Percentiles rank a stretch among this genome's conserved stretches.
These are phyloP conservation scores for Lachnellula suecica DNA, from an alignment of 2,329 filamentous ascomycete genomes.

Conservation along the genomic window DNA sequence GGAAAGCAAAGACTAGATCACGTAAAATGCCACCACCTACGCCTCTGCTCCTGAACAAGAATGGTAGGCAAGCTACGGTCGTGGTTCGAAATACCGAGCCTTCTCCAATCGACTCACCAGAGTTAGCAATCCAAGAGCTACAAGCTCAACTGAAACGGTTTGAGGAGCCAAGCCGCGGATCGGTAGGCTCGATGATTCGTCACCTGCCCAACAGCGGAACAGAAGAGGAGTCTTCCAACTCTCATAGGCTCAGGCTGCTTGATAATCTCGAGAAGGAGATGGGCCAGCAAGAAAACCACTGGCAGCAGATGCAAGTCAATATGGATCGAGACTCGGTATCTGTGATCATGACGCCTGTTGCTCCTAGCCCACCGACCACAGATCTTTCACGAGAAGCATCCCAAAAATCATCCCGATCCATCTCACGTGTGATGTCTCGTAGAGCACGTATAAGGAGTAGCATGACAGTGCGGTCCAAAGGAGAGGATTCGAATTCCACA, in stretches of 20 bases:
- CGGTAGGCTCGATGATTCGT: constrained; percentile 27
- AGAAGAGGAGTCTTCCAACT: constrained; percentile 1
- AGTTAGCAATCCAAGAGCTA: constrained; percentile 29
- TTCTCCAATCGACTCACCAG: constrained; percentile 28
- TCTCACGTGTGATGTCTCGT: constrained; percentile 40
- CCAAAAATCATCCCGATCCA: constrained; percentile 34
- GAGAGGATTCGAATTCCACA: constrained; percentile 26
- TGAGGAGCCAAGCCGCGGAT: constrained; percentile 28
- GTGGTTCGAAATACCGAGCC: constrained; percentile 38
- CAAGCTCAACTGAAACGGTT: constrained; percentile 32
- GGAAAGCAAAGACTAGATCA: constrained; percentile 43
- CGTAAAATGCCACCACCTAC: constrained; percentile 57
- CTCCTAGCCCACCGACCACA: constrained; percentile 12
- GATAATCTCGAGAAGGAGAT: constrained; percentile 62
- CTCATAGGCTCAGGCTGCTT: constrained; percentile 40
- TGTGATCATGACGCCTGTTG: constrained; percentile 20
- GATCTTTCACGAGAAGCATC: constrained; percentile 22
- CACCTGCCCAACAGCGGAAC: constrained; percentile 18
- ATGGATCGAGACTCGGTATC: constrained; percentile 38
- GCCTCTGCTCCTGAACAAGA: constrained; percentile 50
- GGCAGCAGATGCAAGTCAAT: constrained; percentile 56
- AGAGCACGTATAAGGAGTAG: constrained; percentile 38
- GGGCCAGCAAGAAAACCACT: constrained; percentile 57
- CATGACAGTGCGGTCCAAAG: constrained; percentile 26
- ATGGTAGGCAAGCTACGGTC: constrained; percentile 40